These are phyloP conservation scores for Reticulascus tulasneorum DNA, from an alignment of 2,329 filamentous ascomycete species.

Conservation along the genomic window DNA sequence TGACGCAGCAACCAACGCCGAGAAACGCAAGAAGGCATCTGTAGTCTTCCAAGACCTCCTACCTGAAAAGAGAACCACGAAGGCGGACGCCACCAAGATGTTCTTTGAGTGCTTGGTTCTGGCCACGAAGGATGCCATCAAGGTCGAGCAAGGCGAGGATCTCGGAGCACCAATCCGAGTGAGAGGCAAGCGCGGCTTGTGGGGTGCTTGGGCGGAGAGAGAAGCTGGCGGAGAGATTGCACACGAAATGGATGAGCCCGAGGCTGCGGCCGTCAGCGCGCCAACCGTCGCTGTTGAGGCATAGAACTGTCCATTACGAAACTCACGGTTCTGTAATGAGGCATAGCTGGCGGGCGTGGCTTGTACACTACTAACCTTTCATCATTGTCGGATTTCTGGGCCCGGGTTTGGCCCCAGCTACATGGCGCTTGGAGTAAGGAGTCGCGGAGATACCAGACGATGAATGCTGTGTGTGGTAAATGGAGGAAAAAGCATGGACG, in stretches of 20 bases:
- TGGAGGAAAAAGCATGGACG: constrained; percentile 11
- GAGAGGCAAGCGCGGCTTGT: constrained; percentile 88
- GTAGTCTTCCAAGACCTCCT: constrained; percentile 90
- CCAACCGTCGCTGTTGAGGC: constrained; percentile 33
- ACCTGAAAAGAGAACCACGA: constrained; percentile 74
- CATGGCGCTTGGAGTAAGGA: constrained; percentile 18
- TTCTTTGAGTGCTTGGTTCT: constrained; percentile 97
- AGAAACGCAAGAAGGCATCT: constrained; percentile 68
- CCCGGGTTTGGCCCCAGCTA: constrained; percentile 12
- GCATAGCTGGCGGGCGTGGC: constrained; percentile 14
- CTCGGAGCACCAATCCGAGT: constrained; percentile 81
- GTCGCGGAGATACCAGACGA: constrained; percentile 17
- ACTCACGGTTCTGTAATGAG: constrained; percentile 7
- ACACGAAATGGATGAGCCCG: constrained; percentile 34
- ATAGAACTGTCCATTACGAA: constrained; percentile 15
- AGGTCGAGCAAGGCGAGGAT: constrained; percentile 79
- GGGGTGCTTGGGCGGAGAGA: constrained; percentile 91
- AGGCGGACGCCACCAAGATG: constrained; percentile 96
- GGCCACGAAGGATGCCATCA: constrained; percentile 96
- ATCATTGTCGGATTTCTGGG: constrained; percentile 13
- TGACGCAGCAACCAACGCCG: constrained; percentile 63
- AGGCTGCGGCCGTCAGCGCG: constrained; percentile 20
- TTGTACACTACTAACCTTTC: constrained; percentile 13
- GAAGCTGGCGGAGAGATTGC: constrained; percentile 62
- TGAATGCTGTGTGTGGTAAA: constrained; percentile 13